phyloP scores from a whole-genome alignment of 208 protist genomes.

The Porcisia hertigi region DNA sequence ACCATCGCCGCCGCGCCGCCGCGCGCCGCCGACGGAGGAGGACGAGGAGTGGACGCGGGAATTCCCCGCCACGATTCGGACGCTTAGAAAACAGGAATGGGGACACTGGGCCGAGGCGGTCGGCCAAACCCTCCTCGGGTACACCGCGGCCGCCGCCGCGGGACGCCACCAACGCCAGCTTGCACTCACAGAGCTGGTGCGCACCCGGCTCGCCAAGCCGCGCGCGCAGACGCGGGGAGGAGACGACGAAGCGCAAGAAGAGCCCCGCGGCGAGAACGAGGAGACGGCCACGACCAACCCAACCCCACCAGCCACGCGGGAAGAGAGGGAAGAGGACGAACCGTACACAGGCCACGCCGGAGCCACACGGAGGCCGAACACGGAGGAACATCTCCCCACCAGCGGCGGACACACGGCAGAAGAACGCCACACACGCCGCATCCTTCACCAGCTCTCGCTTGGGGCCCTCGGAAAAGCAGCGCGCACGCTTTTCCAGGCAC shows the following conservation, averaged over 20 bases:
- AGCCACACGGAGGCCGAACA: background rate
- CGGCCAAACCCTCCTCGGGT: constrained; percentile 14
- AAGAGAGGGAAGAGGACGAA: background rate
- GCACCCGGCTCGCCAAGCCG: constrained; percentile 5
- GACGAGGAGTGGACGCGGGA: background rate
- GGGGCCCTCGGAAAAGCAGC: constrained; percentile 23
- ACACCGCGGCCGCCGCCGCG: constrained; percentile 11
- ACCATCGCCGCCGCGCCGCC: background rate
- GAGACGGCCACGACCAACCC: too few species aligned
- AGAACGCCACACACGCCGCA: constrained; percentile 1
- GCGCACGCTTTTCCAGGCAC: constrained; percentile 10
- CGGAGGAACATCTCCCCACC: background rate
- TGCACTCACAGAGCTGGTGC: constrained; percentile 16
- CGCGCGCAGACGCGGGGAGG: background rate
- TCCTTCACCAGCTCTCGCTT: constrained; percentile 15
- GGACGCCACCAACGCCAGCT: constrained; percentile 12
- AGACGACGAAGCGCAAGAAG: background rate
- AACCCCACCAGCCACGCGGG: background rate
- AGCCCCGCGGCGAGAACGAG: background rate
- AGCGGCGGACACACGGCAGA: background rate
- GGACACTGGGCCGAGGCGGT: constrained; percentile 14
- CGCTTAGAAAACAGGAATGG: constrained; percentile 16
- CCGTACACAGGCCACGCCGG: background rate
- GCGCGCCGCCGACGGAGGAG: background rate
- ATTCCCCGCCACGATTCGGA: background rate